Evolutionary conservation across 106 monocot genomes (phyloP).

Genomic region (Allium cepa): DNA sequence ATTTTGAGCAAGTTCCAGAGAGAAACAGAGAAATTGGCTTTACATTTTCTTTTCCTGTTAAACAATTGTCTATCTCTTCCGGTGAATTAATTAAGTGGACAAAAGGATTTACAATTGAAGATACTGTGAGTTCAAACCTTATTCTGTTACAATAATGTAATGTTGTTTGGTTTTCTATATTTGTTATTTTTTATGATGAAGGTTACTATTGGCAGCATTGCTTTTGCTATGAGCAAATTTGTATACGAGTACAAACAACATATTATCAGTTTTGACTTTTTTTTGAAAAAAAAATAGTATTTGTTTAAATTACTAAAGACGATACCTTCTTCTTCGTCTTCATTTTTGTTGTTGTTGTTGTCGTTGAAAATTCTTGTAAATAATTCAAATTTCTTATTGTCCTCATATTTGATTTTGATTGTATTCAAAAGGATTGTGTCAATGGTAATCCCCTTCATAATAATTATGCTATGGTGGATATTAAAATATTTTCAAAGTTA

Average conservation of each 20-base stretch:
- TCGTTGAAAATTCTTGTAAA: no score
- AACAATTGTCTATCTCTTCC: slow-evolving; percentile 66
- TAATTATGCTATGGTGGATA: no score
- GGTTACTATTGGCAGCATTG: background rate
- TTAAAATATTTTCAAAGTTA: no score
- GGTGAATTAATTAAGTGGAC: slow-evolving; percentile 83
- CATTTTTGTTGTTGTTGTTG: no score
- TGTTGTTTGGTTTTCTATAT: background rate
- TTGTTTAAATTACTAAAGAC: background rate
- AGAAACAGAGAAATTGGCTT: slow-evolving; percentile 58
- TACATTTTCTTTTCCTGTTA: slow-evolving; percentile 79
- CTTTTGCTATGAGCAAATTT: background rate
- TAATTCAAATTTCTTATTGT: no score
- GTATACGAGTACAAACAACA: background rate
- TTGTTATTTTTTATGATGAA: background rate
- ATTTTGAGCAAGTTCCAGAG: slow-evolving; percentile 11
- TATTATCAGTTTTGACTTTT: no score
- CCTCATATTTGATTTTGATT: no score
- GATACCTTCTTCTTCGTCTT: no score
- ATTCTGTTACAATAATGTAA: background rate
- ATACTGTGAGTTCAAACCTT: slow-evolving; percentile 44
- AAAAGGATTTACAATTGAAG: slow-evolving; percentile 73
- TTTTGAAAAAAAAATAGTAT: background rate
- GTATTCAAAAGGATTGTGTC: no score
- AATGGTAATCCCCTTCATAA: no score